Conservation (phyloP, 106 monocot genomes). For the Ottelia alismoides region DNA sequence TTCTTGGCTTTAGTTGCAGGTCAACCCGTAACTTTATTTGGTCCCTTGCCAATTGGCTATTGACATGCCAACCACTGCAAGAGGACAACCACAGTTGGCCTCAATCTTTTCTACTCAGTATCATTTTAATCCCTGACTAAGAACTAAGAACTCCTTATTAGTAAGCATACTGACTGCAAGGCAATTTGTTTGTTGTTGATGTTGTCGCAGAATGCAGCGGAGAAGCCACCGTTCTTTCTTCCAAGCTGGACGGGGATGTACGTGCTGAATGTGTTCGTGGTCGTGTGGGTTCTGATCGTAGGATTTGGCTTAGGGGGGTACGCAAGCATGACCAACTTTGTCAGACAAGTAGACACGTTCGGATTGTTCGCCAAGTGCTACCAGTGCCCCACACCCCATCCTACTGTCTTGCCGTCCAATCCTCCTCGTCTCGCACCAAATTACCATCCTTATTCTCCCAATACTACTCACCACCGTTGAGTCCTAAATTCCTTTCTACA, state of each 20-base stretch:
- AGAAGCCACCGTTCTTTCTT: slow-evolving; percentile 76
- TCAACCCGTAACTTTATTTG: too few species aligned
- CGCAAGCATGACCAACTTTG: slow-evolving; percentile 19
- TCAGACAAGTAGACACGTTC: slow-evolving; percentile 10
- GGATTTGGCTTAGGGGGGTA: slow-evolving; percentile 84
- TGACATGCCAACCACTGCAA: too few species aligned
- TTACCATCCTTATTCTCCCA: too few species aligned
- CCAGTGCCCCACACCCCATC: slow-evolving; percentile 4
- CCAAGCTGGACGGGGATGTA: slow-evolving; percentile 77
- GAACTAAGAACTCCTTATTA: too few species aligned
- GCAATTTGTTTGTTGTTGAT: not conserved
- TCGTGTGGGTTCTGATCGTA: slow-evolving; percentile 70
- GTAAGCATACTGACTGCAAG: not conserved
- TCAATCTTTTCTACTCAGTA: too few species aligned
- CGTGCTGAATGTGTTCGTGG: slow-evolving; percentile 55
- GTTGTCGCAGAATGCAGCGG: slow-evolving; percentile 60
- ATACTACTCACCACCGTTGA: not conserved
- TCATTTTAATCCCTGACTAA: too few species aligned
- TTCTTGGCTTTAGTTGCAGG: not conserved
- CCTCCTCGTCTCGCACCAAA: not conserved
- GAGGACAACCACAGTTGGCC: too few species aligned
- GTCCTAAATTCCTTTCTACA: too few species aligned
- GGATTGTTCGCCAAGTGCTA: slow-evolving; percentile 21
- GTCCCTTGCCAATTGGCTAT: too few species aligned
- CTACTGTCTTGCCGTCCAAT: slow-evolving; percentile 2